A percentile compares a stretch with the other conserved stretches of the same genome.
Evolutionary conservation across 805 yeast genomes (phyloP).

Genomic region (Groenewaldozyma salmanticensis): DNA sequence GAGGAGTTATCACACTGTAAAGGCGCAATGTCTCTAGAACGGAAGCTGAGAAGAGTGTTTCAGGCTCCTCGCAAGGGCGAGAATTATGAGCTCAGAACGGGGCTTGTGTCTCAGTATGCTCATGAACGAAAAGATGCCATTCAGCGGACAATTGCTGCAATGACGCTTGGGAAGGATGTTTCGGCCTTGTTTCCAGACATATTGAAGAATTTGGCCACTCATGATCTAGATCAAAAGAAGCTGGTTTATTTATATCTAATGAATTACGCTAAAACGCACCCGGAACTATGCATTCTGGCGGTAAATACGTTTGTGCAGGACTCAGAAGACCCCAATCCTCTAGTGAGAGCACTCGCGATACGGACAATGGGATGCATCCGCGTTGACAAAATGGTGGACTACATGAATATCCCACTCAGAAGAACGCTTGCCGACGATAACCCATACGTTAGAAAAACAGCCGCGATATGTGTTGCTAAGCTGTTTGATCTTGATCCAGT

Average conservation of each 20-base stretch:
- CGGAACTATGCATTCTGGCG: slow-evolving; percentile 90
- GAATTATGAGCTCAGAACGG: slow-evolving; percentile 81
- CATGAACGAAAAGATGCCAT: slow-evolving; percentile 89
- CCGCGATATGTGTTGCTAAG: slow-evolving; percentile 95
- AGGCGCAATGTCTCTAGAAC: slow-evolving; percentile 30
- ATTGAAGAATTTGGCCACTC: slow-evolving; percentile 91
- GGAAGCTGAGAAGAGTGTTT: slow-evolving; percentile 45
- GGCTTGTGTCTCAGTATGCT: slow-evolving; percentile 90
- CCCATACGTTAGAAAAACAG: slow-evolving; percentile 96
- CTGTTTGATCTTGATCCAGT: slow-evolving; percentile 76
- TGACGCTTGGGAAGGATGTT: slow-evolving; percentile 97
- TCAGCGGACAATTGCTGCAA: slow-evolving; percentile 92
- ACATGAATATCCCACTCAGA: slow-evolving; percentile 81
- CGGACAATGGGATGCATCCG: slow-evolving; percentile 98
- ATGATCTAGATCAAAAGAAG: slow-evolving; percentile 93
- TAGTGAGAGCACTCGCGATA: slow-evolving; percentile 90
- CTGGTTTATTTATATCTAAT: slow-evolving; percentile 87
- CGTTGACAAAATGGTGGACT: slow-evolving; percentile 91
- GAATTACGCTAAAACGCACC: slow-evolving; percentile 96
- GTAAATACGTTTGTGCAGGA: slow-evolving; percentile 94
- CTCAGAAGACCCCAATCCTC: slow-evolving; percentile 92
- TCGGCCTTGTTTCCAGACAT: slow-evolving; percentile 93
- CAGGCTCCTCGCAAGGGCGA: slow-evolving; percentile 53
- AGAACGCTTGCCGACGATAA: slow-evolving; percentile 84
- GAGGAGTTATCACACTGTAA: too few relatives aligned